Conservation (phyloP, 2,329 filamentous ascomycete genomes). For the Colletotrichum sp. region DNA sequence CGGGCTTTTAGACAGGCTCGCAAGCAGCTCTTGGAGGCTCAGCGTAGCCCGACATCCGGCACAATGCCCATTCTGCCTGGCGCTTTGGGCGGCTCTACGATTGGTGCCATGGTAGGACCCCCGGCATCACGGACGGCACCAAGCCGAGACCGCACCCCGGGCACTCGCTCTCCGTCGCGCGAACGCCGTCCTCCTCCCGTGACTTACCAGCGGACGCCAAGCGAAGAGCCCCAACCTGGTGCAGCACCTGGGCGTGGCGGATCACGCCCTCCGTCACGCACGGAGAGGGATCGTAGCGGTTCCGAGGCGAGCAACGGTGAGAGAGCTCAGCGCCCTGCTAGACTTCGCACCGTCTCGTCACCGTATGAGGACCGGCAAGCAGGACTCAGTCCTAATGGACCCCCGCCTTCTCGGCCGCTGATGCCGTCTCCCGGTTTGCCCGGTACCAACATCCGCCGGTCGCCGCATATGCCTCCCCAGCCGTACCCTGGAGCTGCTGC, state of each 20-base stretch:
- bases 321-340: constrained; percentile 37
- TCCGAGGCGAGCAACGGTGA: constrained; percentile 58
- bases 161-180: constrained; percentile 43
- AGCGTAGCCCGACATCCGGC: constrained; percentile 34
- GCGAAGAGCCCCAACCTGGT: constrained; percentile 41
- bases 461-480: constrained; percentile 53
- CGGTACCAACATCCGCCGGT: constrained; percentile 52
- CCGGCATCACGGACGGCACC: constrained; percentile 25
- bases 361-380: constrained; percentile 23
- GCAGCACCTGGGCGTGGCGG: constrained; percentile 30
- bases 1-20: constrained; percentile 63
- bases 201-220: constrained; percentile 48
- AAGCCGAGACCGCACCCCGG: constrained; percentile 26
- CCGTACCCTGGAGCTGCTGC: constrained; percentile 31
- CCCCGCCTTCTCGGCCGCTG: constrained; percentile 31
- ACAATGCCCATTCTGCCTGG: constrained; percentile 25
- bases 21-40: constrained; percentile 56
- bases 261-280: constrained; percentile 31
- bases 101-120: not conserved
- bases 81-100: not conserved
- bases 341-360: constrained; percentile 27
- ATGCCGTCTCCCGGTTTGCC: constrained; percentile 52
- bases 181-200: constrained; percentile 51
- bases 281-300: constrained; percentile 58
- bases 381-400: not conserved